A percentile compares a stretch with the other conserved stretches of the same genome.
Conservation (phyloP, 2,329 filamentous ascomycete genomes). For the Epichloe gansuensis region DNA sequence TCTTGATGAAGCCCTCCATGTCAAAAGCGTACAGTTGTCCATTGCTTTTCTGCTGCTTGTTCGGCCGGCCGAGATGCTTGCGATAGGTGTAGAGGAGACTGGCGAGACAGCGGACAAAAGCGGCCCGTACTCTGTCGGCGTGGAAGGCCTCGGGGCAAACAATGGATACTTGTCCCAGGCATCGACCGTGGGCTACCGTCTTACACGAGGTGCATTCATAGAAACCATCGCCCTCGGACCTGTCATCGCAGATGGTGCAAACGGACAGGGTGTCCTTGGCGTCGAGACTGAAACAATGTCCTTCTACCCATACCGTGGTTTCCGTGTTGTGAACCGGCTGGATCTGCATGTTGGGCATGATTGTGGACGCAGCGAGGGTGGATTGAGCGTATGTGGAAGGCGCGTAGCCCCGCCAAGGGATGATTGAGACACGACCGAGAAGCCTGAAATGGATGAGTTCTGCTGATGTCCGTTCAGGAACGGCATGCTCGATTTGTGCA, state of each 20-base stretch:
- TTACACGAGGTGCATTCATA: slow-evolving; percentile 61
- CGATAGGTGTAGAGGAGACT: slow-evolving; percentile 55
- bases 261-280: slow-evolving; percentile 44
- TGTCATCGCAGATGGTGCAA: slow-evolving; percentile 68
- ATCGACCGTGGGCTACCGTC: slow-evolving; percentile 44
- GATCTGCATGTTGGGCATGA: slow-evolving; percentile 75
- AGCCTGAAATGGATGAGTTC: slow-evolving; percentile 46
- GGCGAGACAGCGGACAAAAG: slow-evolving; percentile 54
- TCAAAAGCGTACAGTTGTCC: slow-evolving; percentile 53
- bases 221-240: slow-evolving; percentile 57
- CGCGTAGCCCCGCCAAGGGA: slow-evolving; percentile 60
- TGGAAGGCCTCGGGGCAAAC: slow-evolving; percentile 53
- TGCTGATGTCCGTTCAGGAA: slow-evolving; percentile 56
- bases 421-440: slow-evolving; percentile 53
- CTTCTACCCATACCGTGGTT: slow-evolving; percentile 72
- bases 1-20: slow-evolving; percentile 52
- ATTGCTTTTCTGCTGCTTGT: slow-evolving; percentile 46
- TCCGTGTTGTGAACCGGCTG: slow-evolving; percentile 71
- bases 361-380: slow-evolving; percentile 73
- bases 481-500: slow-evolving; percentile 60
- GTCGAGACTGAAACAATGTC: slow-evolving; percentile 64
- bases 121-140: slow-evolving; percentile 47
- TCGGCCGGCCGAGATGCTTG: slow-evolving; percentile 48
- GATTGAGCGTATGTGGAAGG: slow-evolving; percentile 77
- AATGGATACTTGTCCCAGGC: slow-evolving; percentile 49